Percentiles rank a stretch among this genome's conserved stretches.
These are phyloP conservation scores for Pichia exigua DNA, from an alignment of 805 yeast species.

Conservation along the genomic window DNA sequence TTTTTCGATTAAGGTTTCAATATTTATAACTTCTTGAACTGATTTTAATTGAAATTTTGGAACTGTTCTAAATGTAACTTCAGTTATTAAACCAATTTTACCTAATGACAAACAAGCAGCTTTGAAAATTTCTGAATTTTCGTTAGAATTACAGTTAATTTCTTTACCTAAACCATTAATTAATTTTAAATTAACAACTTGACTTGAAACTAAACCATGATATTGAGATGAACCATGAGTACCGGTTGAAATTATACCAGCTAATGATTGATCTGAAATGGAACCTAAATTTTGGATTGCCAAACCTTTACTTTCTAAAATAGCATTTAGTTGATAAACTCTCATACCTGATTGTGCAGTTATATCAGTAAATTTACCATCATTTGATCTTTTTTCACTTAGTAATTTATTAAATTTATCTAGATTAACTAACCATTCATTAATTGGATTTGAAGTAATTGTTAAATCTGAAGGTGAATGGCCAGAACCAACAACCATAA, in stretches of 20 bases:
- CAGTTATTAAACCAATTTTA: conserved; percentile 81
- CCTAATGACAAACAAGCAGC: conserved; percentile 86
- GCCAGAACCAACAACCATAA: conserved; percentile 86
- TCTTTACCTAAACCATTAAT: conserved; percentile 72
- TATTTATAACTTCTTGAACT: conserved; percentile 71
- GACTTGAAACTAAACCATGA: conserved; percentile 87
- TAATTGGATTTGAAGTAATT: conserved; percentile 45
- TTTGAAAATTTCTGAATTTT: conserved; percentile 57
- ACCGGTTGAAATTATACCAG: conserved; percentile 95
- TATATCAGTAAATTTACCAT: conserved; percentile 74
- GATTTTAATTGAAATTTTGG: conserved; percentile 80
- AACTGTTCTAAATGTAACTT: conserved; percentile 76
- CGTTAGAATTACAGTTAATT: conserved; percentile 56
- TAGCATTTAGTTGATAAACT: conserved; percentile 62
- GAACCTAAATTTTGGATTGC: conserved; percentile 92
- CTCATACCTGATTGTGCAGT: conserved; percentile 94
- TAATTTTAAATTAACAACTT: conserved; percentile 68
- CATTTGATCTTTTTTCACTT: conserved; percentile 36
- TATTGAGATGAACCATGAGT: conserved; percentile 93
- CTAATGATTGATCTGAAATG: conserved; percentile 86
- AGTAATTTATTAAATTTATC: conserved; percentile 61
- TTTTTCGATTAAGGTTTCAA: conserved; percentile 58
- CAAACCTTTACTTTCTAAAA: conserved; percentile 52
- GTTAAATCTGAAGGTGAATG: conserved; percentile 93
- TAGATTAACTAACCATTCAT: conserved; percentile 80